Base-by-base conservation (phyloP, 2,329 filamentous ascomycete genomes). In the Colletotrichum paranaense region DNA sequence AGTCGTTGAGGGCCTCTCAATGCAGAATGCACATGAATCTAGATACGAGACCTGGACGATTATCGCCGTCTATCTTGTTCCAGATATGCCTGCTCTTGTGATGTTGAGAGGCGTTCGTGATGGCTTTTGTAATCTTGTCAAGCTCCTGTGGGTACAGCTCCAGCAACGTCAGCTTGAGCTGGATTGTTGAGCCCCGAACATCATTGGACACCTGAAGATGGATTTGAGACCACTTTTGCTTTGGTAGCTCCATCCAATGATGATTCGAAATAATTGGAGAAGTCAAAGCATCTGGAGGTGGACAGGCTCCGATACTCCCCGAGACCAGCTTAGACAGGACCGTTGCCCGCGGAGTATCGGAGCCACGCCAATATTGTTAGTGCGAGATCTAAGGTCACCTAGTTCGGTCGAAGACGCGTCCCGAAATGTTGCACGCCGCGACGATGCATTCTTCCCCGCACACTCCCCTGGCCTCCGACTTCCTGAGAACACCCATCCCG, bases 231-330 rank as follows among this genome's bases (percentile, higher is more conserved):
- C 60, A 65, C 52, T 55, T 65, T 55, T 38, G 49, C 49, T 42
- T 22, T 28, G 32, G 28, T 46, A 42, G 58, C 42, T 30, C 52
- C 28, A 30, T 62, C 67, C 70, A 70, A 70, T 73, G n/a, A 59
- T 32, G 42, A 56, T 22, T 22, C 58, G 60, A 70, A 6, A 30
- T 22, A 14, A 14, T 60, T 59, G 59, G 46, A 12, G 42, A 63
- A 68, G 4, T 19, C 22, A n/a, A 26, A 14, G 14, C 7, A 16
- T 30, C 52, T 28, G 1, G 1, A 38, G 32, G 11, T 30, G 24
- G 6, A n/a, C 52, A 8, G 6, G 30, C 6, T 19, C 60, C 55
- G 67, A 62, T 49, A 62, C 42, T 70, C 70, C 55, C 70, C 60
- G 67, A 28, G 8, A 49, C n/a, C n/a, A 11, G 3, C 2, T n/a